Conservation (phyloP, 768 basidiomycete species). For the Ramaria rubella region DNA sequence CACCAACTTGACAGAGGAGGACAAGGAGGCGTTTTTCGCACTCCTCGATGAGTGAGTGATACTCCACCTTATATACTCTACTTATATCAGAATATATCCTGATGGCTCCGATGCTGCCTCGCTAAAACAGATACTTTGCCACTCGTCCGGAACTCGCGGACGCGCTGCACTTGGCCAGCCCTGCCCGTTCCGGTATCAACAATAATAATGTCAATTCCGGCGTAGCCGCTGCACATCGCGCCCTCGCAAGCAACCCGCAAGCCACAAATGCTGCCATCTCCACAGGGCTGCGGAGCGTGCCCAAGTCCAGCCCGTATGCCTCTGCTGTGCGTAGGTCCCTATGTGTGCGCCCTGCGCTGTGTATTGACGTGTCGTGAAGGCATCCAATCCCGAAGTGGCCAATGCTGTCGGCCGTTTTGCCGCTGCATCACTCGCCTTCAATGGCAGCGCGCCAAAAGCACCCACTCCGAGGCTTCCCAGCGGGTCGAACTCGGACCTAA, state of each 20-base stretch:
- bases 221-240: constrained; percentile 40
- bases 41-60: constrained; percentile 66
- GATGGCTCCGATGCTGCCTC: background rate
- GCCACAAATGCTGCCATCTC: constrained; percentile 36
- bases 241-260: constrained; percentile 38
- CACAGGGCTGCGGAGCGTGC: constrained; percentile 34
- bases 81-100: background rate
- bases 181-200: constrained; percentile 16
- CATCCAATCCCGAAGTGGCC: constrained; percentile 33
- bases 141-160: constrained; percentile 55
- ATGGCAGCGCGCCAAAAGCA: background rate
- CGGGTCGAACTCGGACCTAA: background rate
- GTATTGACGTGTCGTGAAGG: background rate
- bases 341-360: background rate
- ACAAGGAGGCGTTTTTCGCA: constrained; percentile 78
- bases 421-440: constrained; percentile 45
- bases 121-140: constrained; percentile 56
- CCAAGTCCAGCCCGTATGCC: constrained; percentile 31
- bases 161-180: background rate
- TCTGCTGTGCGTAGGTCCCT: constrained; percentile 27
- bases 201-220: constrained; percentile 18
- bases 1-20: constrained; percentile 52
- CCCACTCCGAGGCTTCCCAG: background rate
- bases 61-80: too few species aligned
- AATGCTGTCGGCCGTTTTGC: constrained; percentile 49